Conservation (phyloP, 371 early-diverging fungal genomes). For the Fennellomyces sp. region DNA sequence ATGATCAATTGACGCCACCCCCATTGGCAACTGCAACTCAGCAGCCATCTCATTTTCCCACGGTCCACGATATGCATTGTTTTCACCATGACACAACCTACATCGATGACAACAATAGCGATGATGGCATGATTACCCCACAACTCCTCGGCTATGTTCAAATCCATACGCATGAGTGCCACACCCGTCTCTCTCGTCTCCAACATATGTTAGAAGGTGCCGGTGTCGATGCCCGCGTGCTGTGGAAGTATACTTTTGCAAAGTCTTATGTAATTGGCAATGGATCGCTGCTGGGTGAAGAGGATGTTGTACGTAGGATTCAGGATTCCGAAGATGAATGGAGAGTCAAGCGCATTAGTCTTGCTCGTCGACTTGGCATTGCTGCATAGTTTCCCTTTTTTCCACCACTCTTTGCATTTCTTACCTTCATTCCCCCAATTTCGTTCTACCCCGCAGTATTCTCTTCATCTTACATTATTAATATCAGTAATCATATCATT, state of each 20-base stretch:
- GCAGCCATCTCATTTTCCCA: constrained; percentile 17
- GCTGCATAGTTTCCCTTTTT: not conserved
- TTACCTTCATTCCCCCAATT: no score
- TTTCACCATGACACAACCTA: not conserved
- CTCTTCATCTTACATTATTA: no score
- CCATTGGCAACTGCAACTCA: not conserved
- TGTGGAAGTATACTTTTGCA: constrained; percentile 55
- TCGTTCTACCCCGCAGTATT: no score
- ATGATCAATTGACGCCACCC: constrained; percentile 1
- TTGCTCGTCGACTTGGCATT: constrained; percentile 17
- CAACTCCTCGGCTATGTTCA: constrained; percentile 33
- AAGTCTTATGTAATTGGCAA: constrained; percentile 42
- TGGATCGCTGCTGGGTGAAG: constrained; percentile 40
- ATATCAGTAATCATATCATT: no score
- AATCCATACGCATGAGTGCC: constrained; percentile 46
- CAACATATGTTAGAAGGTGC: constrained; percentile 48
- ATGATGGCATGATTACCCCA: constrained; percentile 7
- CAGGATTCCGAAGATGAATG: constrained; percentile 50
- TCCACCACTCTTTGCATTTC: not conserved
- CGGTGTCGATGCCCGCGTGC: constrained; percentile 41
- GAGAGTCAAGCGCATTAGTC: constrained; percentile 30
- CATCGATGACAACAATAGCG: not conserved
- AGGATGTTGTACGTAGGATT: constrained; percentile 49
- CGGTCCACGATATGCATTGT: constrained; percentile 9
- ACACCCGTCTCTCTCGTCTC: constrained; percentile 37